Percentiles rank a stretch among this genome's conserved stretches.
Evolutionary conservation across 495 filamentous ascomycete genomes (phyloP).

Genomic region (Choiromyces venosus): DNA sequence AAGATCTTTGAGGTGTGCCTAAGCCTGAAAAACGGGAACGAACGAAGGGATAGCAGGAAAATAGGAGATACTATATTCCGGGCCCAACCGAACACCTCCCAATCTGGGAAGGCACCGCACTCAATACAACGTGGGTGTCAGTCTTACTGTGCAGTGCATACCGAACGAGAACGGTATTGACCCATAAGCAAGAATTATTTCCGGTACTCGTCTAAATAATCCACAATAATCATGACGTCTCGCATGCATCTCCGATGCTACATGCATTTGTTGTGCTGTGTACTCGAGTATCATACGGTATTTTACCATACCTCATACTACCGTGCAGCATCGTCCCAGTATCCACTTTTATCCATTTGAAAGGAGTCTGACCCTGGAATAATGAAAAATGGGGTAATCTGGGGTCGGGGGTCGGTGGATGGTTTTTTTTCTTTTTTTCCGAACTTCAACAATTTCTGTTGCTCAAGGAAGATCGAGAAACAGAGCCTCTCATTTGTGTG

Average conservation of each 20-base stretch:
- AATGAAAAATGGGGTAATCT: background rate
- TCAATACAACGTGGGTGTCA: too few species aligned
- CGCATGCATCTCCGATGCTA: background rate
- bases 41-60: too few species aligned
- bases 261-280: background rate
- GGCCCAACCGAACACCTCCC: too few species aligned
- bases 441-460: background rate
- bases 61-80: too few species aligned
- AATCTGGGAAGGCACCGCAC: too few species aligned
- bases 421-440: too few species aligned
- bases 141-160: too few species aligned
- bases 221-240: background rate
- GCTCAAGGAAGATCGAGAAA: background rate
- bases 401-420: background rate
- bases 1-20: too few species aligned
- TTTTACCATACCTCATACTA: background rate
- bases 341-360: background rate
- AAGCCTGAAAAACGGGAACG: too few species aligned
- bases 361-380: background rate
- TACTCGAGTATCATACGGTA: too few species aligned
- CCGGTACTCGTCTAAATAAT: background rate
- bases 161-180: too few species aligned
- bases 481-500: background rate
- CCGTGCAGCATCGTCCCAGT: too few species aligned
- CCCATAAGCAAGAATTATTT: background rate